Evolutionary conservation across 345 rosid species (phyloP), one percentile per base, ranked within the genome.

Genomic region (Diplotaxis tenuifolia): DNA sequence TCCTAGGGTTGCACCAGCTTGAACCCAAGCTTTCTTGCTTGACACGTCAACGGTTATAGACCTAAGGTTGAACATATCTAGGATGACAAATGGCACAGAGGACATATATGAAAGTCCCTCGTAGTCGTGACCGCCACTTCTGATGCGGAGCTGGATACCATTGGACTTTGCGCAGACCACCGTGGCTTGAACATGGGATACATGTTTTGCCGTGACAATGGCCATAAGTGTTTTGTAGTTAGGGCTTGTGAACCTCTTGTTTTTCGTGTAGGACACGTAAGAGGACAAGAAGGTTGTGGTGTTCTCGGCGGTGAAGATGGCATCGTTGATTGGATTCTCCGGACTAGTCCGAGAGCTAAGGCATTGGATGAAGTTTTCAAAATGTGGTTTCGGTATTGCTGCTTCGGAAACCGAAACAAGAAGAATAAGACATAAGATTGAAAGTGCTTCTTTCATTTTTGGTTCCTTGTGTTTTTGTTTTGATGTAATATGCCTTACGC

Each of bases 1-100:
- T 16, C 91, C 91, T 12, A 74, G 28, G 0, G 89, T 87, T 4
- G 87, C 85, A 1, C 91, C 91, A 11, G 86, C 72, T 19, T 85
- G 84, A 36, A 81, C 84, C 88, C 89, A 82, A 0, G 86, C 86
- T 22, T 79, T 75, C 49, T 71, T 68, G 29, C 52, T 65, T 0
- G 67, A 31, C 7, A 81, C 45, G 65, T 82, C 79, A n/a, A 87
- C 78, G 12, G 62, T 36, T 2, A 87, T 65, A 4, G 80, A 68
- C 34, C 89, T 83, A 6, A 87, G 82, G 34, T 54, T 72, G 52
- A 52, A 65, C 42, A 87, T 76, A 70, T 87, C 89, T 4, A 87
- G 75, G 42, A 85, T 67, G 7, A 84, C 40, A 53, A 79, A 79
- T 6, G 82, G 72, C 6, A 68, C 56, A 7, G 40, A 21, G 3